Evolutionary conservation across 441 rosid genomes (phyloP), one percentile per base, ranked within the genome.

Genomic region (Bocquillonia castaneifolia): DNA sequence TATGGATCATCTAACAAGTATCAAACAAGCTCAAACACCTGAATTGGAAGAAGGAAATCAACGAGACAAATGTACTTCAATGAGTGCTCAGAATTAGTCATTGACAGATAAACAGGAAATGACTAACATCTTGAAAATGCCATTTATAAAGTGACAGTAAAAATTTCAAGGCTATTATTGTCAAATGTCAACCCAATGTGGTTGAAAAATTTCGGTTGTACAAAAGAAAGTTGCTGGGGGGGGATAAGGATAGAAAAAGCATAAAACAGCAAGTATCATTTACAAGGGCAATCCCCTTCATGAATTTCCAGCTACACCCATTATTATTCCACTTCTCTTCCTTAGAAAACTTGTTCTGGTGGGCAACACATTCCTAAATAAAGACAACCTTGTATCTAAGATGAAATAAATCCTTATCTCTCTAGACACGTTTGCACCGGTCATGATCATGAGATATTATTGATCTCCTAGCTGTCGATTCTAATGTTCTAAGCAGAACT

Each of bases 401-500:
- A 69, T 37, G n/a, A 39, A 50, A 68, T 31, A 25, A 50, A 32
- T 34, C 31, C 71, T 20, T 48, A 25, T 34, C 26, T 15, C 57
- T 60, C 15, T 42, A 2, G 7, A 55, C 25, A 51, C n/a, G 36
- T 51, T 54, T 7, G 15, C 26, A 26, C 10, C 17, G 52, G 32
- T 5, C 8, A 36, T 51, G 14, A 71, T 55, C 18, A 29, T 8
- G 26, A n/a, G 42, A 51, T 10, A 23, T 62, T 54, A 54, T 40
- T 20, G 39, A 53, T 55, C 70, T 66, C 59, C 3, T 18, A n/a
- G 36, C 15, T 20, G 45, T 48, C 39, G 37, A 37, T 52, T 47
- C 59, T 66, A 29, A 25, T 61, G 55, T 32, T 40, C 6, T 36
- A 28, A 32, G 74, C 72, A 75, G 67, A 65, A 47, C 14, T 37